Conservation (phyloP, 2,329 filamentous ascomycete genomes). For the Pseudonectria buxi region DNA sequence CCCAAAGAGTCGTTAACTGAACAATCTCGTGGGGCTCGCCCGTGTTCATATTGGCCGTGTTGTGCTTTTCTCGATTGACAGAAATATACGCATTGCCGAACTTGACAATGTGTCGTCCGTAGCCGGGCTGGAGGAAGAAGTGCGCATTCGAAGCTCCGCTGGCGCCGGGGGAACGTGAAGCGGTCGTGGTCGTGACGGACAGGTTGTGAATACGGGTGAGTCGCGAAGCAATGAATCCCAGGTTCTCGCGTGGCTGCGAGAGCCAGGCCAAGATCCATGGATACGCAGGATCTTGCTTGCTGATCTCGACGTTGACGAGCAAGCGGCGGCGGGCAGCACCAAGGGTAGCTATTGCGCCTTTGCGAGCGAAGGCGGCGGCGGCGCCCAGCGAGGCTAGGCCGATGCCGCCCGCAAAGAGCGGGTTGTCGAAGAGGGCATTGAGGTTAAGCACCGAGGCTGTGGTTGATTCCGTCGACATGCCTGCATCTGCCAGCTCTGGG, state of each 20-base stretch:
- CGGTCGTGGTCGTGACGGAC: slow-evolving; percentile 52
- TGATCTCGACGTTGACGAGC: slow-evolving; percentile 93
- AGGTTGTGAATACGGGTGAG: slow-evolving; percentile 56
- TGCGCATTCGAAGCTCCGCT: slow-evolving; percentile 68
- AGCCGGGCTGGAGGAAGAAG: slow-evolving; percentile 86
- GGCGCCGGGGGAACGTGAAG: slow-evolving; percentile 48
- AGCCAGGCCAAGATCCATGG: slow-evolving; percentile 94
- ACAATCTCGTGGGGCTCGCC: slow-evolving; percentile 93
- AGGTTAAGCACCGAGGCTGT: slow-evolving; percentile 37
- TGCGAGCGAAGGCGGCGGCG: slow-evolving; percentile 71
- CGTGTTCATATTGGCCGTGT: slow-evolving; percentile 70
- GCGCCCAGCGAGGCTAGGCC: slow-evolving; percentile 87
- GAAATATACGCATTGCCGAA: slow-evolving; percentile 83
- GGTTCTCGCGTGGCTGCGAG: slow-evolving; percentile 66
- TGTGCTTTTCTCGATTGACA: slow-evolving; percentile 79
- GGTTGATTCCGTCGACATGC: slow-evolving; percentile 26
- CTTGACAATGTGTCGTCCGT: slow-evolving; percentile 79
- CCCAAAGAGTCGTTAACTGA: slow-evolving; percentile 84
- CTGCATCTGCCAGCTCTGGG: slow-evolving; percentile 9
- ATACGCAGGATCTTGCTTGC: slow-evolving; percentile 87
- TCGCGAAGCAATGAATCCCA: slow-evolving; percentile 51
- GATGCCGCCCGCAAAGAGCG: slow-evolving; percentile 66
- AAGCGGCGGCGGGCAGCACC: slow-evolving; percentile 73
- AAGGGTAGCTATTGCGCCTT: slow-evolving; percentile 65
- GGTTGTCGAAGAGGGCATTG: slow-evolving; percentile 56